Conservation (phyloP, 2,329 filamentous ascomycete species). For the Tothia fuscella region DNA sequence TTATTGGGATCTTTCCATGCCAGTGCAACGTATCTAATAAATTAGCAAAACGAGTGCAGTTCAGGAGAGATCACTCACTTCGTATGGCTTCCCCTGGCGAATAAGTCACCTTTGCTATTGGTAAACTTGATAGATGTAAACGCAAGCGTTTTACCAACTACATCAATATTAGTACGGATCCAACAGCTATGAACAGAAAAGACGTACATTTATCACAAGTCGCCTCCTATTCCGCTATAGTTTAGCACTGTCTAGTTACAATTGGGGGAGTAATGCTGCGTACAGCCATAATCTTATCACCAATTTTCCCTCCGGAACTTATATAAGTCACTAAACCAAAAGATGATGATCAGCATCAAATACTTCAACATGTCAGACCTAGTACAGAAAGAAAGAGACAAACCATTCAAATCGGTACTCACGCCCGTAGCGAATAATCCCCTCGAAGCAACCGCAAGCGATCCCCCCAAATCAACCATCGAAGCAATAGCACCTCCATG, state of each 20-base stretch:
- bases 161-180: neutral
- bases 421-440: slow-evolving; percentile 56
- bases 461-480: slow-evolving; percentile 58
- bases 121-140: slow-evolving; percentile 51
- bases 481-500: slow-evolving; percentile 71
- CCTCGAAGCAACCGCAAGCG: slow-evolving; percentile 51
- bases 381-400: slow-evolving; percentile 7
- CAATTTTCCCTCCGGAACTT: slow-evolving; percentile 50
- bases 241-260: slow-evolving; percentile 12
- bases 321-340: slow-evolving; percentile 56
- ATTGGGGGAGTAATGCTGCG: slow-evolving; percentile 14
- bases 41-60: neutral
- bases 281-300: slow-evolving; percentile 45
- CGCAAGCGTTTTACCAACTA: slow-evolving; percentile 53
- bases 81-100: slow-evolving; percentile 55
- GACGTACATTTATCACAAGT: slow-evolving; percentile 51
- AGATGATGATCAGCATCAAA: neutral
- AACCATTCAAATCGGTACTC: slow-evolving; percentile 52
- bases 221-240: slow-evolving; percentile 34
- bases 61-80: slow-evolving; percentile 35
- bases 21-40: slow-evolving; percentile 39
- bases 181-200: neutral
- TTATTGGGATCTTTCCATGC: slow-evolving; percentile 54
- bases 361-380: slow-evolving; percentile 2
- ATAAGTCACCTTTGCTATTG: slow-evolving; percentile 45